Evolutionary conservation across 768 basidiomycete genomes (phyloP).

Genomic region (Leccinellum albellum): DNA sequence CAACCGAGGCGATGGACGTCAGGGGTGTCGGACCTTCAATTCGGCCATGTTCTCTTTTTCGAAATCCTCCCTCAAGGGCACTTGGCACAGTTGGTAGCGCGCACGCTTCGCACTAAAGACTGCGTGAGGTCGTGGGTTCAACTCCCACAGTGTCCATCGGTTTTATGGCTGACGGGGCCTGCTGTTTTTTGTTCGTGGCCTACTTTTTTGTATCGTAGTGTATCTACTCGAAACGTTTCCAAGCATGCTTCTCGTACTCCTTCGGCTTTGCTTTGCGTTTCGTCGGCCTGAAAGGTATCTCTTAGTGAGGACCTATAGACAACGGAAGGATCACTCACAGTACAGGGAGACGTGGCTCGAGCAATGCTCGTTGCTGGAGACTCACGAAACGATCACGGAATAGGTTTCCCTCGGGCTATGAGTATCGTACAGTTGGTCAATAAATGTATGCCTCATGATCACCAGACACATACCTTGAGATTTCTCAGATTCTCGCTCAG

Average conservation of each 20-base stretch:
- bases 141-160: conserved; percentile 32
- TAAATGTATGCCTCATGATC: not conserved
- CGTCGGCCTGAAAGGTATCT: conserved; percentile 16
- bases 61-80: conserved; percentile 2
- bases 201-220: not conserved
- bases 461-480: conserved; percentile 58
- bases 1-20: not conserved
- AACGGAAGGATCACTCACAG: conserved; percentile 42
- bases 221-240: conserved; percentile 62
- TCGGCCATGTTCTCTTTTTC: rapidly evolving
- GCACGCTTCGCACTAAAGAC: conserved; percentile 28
- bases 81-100: conserved; percentile 35
- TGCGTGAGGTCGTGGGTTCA: conserved; percentile 35
- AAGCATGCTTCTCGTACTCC: conserved; percentile 77
- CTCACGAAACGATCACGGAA: conserved; percentile 88
- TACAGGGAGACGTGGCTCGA: conserved; percentile 83
- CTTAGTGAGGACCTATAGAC: not conserved
- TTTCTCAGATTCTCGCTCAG: conserved; percentile 78
- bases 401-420: conserved; percentile 87
- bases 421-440: not conserved
- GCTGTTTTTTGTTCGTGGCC: too few relatives aligned
- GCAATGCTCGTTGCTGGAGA: conserved; percentile 79
- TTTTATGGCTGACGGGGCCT: not conserved
- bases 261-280: conserved; percentile 44
- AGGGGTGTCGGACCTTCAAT: not conserved